These are phyloP conservation scores for Tetrapisispora namnaoensis DNA, from an alignment of 805 yeast genomes.

Conservation along the genomic window DNA sequence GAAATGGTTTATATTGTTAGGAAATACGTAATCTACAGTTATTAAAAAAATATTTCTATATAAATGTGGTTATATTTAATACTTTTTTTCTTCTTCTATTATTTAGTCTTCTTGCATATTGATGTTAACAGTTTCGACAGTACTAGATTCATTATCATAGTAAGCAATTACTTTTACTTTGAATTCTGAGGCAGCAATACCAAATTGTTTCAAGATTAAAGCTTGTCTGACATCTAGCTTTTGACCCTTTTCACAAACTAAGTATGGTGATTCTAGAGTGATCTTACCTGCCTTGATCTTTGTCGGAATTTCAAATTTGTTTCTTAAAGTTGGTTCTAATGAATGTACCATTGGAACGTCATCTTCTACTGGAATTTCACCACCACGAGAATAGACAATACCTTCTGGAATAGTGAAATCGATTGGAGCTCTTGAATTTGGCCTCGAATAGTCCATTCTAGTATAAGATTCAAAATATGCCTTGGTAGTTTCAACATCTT, in stretches of 20 bases:
- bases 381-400: conserved; percentile 88
- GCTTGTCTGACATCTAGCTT: conserved; percentile 84
- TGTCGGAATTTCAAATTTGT: conserved; percentile 83
- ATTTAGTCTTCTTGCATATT: conserved; percentile 23
- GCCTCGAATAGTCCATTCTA: conserved; percentile 79
- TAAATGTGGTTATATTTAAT: background rate
- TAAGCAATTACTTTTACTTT: conserved; percentile 71
- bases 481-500: conserved; percentile 75
- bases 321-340: conserved; percentile 85
- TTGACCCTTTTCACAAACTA: conserved; percentile 74
- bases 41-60: background rate
- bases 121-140: conserved; percentile 26
- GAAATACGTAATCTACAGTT: background rate
- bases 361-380: conserved; percentile 79
- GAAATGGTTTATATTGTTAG: background rate
- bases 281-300: conserved; percentile 85
- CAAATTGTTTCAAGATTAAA: conserved; percentile 84
- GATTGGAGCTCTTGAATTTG: conserved; percentile 76
- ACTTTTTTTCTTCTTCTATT: background rate
- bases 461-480: conserved; percentile 76
- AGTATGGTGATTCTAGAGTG: conserved; percentile 60
- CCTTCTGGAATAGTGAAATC: conserved; percentile 85
- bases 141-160: conserved; percentile 52
- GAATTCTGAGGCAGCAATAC: conserved; percentile 88
- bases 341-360: conserved; percentile 97